Base-by-base conservation (phyloP, 257 asterid species). In the Leptodermis oblonga region DNA sequence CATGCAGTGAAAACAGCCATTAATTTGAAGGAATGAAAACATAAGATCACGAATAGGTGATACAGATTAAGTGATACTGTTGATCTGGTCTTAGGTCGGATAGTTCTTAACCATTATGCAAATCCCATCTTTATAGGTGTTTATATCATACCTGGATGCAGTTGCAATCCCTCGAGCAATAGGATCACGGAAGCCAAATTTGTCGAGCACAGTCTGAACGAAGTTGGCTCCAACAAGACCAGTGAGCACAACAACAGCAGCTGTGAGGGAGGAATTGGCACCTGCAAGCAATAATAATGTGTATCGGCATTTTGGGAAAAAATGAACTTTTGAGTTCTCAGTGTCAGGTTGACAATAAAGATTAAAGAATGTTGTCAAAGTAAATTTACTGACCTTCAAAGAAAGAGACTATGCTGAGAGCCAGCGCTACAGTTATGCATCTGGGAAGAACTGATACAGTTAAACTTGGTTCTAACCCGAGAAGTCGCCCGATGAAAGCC, bases 141-240 rank as follows among this genome's bases (percentile, higher is more conserved):
- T 25, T 17, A 2, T 26, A 0, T n/a, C 14, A 20, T 86, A 93
- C 98, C 98, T 93, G 46, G 99, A 93, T 26, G 99, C 97, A 73
- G 99, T 90, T 68, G 99, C 99, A 65, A 93, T 93, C 75, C 99
- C 99, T 75, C 99, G 88, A 65, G 97, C 97, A 67, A 93, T 88
- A 62, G 99, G 99, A 75, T 93, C 99, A 0, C 84, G 82, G 79
- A 90, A 93, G 43, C 99, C 92, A 74, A 93, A 77, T 65, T 84
- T 86, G 69, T 93, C 97, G 6, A 90, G 96, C 43, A 83, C 80
- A 4, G 88, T 72, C 85, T 90, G 99, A 42, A 88, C 99, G 63
- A 93, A 93, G 76, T 93, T 93, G 73, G 99, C 99, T 52, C 99
- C 99, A 28, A 93, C 86, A 31, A 93, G 85, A 53, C 99, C 97